A percentile compares a stretch with the other conserved stretches of the same genome.
phyloP scores from a whole-genome alignment of 2,329 filamentous ascomycete genomes.

The Sphaerulina musiva region DNA sequence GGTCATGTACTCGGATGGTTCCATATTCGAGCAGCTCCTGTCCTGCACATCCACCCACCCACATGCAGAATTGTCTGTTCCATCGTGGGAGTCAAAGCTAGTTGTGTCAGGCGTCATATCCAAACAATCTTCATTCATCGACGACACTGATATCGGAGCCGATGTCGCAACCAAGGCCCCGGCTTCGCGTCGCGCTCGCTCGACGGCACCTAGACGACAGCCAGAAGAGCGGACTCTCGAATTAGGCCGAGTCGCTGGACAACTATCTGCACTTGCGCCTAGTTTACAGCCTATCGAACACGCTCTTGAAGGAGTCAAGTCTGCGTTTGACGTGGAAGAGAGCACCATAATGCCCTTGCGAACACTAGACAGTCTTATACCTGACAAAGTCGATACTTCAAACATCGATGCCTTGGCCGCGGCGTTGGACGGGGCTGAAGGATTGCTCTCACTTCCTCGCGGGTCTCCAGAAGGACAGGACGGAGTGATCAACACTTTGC shows the following conservation, averaged over 20 bases:
- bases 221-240: not conserved
- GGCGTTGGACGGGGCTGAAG: not conserved
- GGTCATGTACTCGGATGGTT: not conserved
- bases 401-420: not conserved
- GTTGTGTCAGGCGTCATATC: not conserved
- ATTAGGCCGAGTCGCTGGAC: not conserved
- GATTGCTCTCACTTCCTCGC: not conserved
- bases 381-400: not conserved
- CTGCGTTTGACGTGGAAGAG: constrained; percentile 27
- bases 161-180: not conserved
- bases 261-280: not conserved
- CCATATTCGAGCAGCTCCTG: not conserved
- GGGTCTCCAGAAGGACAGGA: not conserved
- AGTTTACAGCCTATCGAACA: not conserved
- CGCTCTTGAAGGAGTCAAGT: constrained; percentile 18
- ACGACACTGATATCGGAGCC: not conserved
- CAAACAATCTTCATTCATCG: not conserved
- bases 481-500: not conserved
- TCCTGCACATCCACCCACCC: not conserved
- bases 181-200: not conserved
- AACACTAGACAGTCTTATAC: constrained; percentile 8
- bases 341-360: constrained; percentile 7
- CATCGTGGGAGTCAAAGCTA: not conserved
- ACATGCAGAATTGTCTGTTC: not conserved
- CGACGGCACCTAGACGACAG: not conserved